phyloP scores from a whole-genome alignment of 257 asterid genomes.

The Nicotiana undulata region DNA sequence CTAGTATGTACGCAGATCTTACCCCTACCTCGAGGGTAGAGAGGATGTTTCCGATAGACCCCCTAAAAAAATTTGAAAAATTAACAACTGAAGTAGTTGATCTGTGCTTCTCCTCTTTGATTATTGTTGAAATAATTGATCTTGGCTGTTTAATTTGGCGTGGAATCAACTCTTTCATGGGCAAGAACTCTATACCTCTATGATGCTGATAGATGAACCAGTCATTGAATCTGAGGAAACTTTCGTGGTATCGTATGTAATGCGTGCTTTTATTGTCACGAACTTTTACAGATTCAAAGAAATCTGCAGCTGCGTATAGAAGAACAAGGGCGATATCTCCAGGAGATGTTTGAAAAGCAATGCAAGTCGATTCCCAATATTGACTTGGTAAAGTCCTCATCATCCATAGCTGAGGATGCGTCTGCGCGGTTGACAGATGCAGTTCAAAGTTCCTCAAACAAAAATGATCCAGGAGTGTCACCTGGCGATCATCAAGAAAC shows the following conservation, averaged over 20 bases:
- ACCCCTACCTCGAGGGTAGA: too few relatives aligned
- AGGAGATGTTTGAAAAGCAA: conserved; percentile 17
- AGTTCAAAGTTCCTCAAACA: conserved; percentile 23
- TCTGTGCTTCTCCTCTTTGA: background rate
- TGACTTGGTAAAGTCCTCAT: conserved; percentile 42
- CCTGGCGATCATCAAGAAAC: background rate
- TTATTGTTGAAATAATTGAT: background rate
- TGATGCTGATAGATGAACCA: background rate
- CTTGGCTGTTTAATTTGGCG: background rate
- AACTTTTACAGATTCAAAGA: conserved; percentile 11
- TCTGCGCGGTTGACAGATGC: conserved; percentile 23
- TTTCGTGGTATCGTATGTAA: background rate
- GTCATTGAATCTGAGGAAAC: background rate
- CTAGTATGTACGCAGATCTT: too few relatives aligned
- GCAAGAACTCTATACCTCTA: background rate
- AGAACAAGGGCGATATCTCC: conserved; percentile 13
- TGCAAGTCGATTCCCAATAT: conserved; percentile 40
- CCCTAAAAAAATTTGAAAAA: too few relatives aligned
- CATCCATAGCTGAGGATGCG: conserved; percentile 43
- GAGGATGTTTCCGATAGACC: too few relatives aligned
- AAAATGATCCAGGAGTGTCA: conserved; percentile 14
- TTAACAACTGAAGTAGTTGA: background rate
- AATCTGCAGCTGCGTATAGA: conserved; percentile 17
- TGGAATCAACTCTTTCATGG: background rate
- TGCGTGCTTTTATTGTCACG: background rate